Base-by-base conservation (phyloP, 2,329 filamentous ascomycete species). In the Penicillium palitans region DNA sequence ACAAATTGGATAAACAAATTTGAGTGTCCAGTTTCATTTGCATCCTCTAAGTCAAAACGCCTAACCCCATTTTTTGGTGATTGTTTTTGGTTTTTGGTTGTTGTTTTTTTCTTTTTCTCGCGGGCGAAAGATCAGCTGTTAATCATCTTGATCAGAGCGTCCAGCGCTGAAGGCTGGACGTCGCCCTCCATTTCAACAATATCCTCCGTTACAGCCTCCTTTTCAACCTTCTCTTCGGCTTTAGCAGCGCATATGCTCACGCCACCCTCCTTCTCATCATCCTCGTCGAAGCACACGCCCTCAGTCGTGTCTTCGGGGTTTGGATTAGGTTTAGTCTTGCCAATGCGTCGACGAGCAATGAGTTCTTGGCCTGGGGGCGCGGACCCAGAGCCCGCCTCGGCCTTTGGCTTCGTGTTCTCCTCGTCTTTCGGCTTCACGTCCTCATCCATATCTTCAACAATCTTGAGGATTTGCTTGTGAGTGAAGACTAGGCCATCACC, bases 141-240 rank as follows among this genome's bases (percentile, higher is more conserved):
- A 9, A 58, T 42, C 29, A 45, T 33, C 13, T 44, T 21, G 3
- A 70, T 63, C 44, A 73, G 21, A 35, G 62, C 31, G 9, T 73
- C 68, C n/a, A 72, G 53, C 13, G 69, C 66, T 21, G 57, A 66
- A 6, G 67, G 64, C 48, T 70, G 66, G 33, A 68, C 10, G 41
- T 64, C 64, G 6, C 52, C 60, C 49, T 70, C 61, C 21, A 63
- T 53, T 51, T 72, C 68, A 13, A 70, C 55, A 7, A 70, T 63
- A 9, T 70, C 58, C 21, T 61, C 41, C 1, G n/a, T 21, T 4
- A 4, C 17, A 27, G 15, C 17, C 9, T 53, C 29, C 19, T 41
- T 42, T n/a, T 9, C 10, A n/a, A 4, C 13, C 3, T 31, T 52
- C 12, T 29, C 29, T 13, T 8, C 15, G 2, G 15, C 21, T 42